A percentile compares a stretch with the other conserved stretches of the same genome.
Conservation (phyloP, 2,329 filamentous ascomycete species). For the Dothideomycetes sp. region DNA sequence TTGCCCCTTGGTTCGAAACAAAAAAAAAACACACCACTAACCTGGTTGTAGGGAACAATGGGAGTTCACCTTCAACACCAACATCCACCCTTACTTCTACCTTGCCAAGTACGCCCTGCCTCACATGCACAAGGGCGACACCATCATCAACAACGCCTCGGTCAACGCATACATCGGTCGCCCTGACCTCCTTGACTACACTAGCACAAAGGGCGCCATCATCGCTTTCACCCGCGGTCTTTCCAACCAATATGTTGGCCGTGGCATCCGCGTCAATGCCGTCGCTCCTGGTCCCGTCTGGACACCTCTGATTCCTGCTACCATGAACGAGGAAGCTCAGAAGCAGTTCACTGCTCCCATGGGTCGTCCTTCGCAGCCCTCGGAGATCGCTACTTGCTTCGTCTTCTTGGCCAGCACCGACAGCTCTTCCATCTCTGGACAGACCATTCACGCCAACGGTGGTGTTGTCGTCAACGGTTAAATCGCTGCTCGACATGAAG, state of each 20-base stretch:
- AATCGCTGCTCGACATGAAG: too few relatives aligned
- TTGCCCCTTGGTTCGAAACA: too few relatives aligned
- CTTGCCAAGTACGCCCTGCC: conserved; percentile 67
- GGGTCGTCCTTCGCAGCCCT: conserved; percentile 68
- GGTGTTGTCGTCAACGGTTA: conserved; percentile 45
- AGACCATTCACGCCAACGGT: conserved; percentile 58
- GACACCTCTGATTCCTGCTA: conserved; percentile 66
- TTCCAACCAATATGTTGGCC: conserved; percentile 62
- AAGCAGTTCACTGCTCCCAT: conserved; percentile 66
- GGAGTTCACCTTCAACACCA: conserved; percentile 69
- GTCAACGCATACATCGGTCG: conserved; percentile 77
- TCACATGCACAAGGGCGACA: conserved; percentile 64
- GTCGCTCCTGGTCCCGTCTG: conserved; percentile 72
- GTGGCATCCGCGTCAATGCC: conserved; percentile 67
- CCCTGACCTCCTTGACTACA: conserved; percentile 74
- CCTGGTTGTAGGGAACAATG: conserved; percentile 59
- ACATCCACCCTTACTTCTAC: conserved; percentile 76
- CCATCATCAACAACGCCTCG: conserved; percentile 78
- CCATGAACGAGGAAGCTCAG: conserved; percentile 61
- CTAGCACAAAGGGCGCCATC: conserved; percentile 68
- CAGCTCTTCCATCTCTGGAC: conserved; percentile 64
- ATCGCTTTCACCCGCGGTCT: conserved; percentile 69
- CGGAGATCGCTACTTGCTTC: conserved; percentile 71
- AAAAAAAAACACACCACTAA: neutral
- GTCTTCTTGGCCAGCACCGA: conserved; percentile 72